Evolutionary conservation across 139 green algal species (phyloP).

Genomic region (Haematococcus sp.): DNA sequence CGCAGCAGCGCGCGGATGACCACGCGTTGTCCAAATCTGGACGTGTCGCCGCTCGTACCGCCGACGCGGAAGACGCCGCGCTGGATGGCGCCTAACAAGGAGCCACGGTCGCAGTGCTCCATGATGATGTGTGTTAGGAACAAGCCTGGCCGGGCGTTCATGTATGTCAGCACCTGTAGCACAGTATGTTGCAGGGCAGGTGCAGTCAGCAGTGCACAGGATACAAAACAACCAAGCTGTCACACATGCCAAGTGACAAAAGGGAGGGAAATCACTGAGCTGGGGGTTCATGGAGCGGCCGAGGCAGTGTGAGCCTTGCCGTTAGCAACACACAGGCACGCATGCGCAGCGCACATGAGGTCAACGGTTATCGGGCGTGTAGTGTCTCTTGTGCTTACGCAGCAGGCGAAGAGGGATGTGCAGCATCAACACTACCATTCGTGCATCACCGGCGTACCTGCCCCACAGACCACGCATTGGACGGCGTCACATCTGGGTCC

Average conservation of each 20-base stretch:
- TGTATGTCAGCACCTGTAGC: neutral
- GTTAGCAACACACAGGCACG: too few relatives aligned
- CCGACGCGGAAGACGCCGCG: constrained; percentile 1
- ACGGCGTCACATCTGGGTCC: neutral
- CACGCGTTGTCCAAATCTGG: neutral
- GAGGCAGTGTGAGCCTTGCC: too few relatives aligned
- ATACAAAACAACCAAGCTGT: too few relatives aligned
- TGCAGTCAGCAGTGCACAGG: neutral
- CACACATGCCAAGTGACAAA: too few relatives aligned
- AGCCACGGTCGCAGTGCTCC: constrained; percentile 4
- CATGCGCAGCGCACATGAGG: too few relatives aligned
- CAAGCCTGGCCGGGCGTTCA: constrained; percentile 3
- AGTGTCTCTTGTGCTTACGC: too few relatives aligned
- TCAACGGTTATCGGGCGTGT: too few relatives aligned
- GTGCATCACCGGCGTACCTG: neutral
- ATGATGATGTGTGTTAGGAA: constrained; percentile 12
- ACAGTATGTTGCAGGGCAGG: too few relatives aligned
- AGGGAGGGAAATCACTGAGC: too few relatives aligned
- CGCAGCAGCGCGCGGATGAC: constrained; percentile 3
- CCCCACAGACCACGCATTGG: neutral
- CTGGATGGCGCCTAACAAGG: neutral
- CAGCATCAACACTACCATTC: too few relatives aligned
- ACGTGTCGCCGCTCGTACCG: neutral
- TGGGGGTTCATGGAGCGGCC: too few relatives aligned
- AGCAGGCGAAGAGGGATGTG: too few relatives aligned